Percentiles rank a stretch among this genome's conserved stretches.
Evolutionary conservation across 768 basidiomycete species (phyloP).

Genomic region (Omphalotus guepiniiformis): DNA sequence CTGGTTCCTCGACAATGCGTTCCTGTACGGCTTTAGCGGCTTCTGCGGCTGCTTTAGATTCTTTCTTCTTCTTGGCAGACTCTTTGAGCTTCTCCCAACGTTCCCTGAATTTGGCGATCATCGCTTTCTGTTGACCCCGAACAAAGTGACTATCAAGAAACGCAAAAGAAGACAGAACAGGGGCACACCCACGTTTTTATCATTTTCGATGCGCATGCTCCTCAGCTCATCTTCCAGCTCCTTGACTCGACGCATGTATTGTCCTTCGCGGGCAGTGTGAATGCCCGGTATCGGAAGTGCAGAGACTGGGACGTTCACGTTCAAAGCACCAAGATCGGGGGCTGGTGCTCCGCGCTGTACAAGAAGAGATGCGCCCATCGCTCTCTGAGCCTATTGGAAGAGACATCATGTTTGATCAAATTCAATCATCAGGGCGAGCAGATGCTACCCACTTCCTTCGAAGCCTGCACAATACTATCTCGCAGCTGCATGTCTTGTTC

Average conservation of each 20-base stretch:
- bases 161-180: constrained; percentile 2
- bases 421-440: background rate
- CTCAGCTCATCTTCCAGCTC: constrained; percentile 82
- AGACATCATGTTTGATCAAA: background rate
- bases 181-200: constrained; percentile 62
- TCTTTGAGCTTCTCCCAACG: constrained; percentile 90
- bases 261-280: constrained; percentile 49
- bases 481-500: constrained; percentile 78
- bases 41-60: constrained; percentile 56
- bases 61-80: constrained; percentile 81
- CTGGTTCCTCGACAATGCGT: constrained; percentile 64
- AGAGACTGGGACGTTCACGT: constrained; percentile 50
- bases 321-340: constrained; percentile 53
- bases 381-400: constrained; percentile 64
- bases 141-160: constrained; percentile 5
- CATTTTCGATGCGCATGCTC: constrained; percentile 61
- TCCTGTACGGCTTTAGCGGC: constrained; percentile 49
- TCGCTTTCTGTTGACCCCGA: constrained; percentile 72
- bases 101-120: constrained; percentile 80
- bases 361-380: constrained; percentile 65
- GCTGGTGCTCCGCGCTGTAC: constrained; percentile 40
- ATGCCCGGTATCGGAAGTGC: constrained; percentile 43
- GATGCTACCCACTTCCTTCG: constrained; percentile 47
- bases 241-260: constrained; percentile 59
- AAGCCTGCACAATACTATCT: constrained; percentile 71